These are phyloP conservation scores for Pseudogymnoascus sp. DNA, from an alignment of 2,329 filamentous ascomycete species.

Conservation along the genomic window DNA sequence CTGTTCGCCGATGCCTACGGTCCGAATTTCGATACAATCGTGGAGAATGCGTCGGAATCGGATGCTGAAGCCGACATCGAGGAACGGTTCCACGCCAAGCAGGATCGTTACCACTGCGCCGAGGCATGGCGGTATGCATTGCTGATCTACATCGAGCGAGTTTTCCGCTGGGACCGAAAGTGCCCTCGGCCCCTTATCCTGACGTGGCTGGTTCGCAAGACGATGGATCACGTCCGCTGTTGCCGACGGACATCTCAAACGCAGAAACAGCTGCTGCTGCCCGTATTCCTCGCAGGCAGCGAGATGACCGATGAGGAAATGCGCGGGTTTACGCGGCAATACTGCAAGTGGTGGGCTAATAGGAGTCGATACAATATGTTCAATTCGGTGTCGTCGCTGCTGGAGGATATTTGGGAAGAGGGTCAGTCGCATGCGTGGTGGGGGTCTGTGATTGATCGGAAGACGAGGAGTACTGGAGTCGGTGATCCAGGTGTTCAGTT, in stretches of 20 bases:
- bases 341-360: constrained; percentile 27
- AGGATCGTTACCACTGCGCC: constrained; percentile 28
- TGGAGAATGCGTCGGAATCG: not conserved
- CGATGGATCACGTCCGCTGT: constrained; percentile 25
- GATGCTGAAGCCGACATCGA: constrained; percentile 12
- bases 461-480: constrained; percentile 4
- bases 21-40: constrained; percentile 1
- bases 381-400: constrained; percentile 14
- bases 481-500: not conserved
- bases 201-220: constrained; percentile 22
- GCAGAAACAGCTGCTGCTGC: constrained; percentile 31
- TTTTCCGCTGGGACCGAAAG: constrained; percentile 21
- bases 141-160: constrained; percentile 27
- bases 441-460: constrained; percentile 19
- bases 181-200: constrained; percentile 15
- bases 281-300: constrained; percentile 29
- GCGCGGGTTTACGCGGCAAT: constrained; percentile 21
- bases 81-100: constrained; percentile 5
- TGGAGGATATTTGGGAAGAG: constrained; percentile 18
- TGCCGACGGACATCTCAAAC: constrained; percentile 24
- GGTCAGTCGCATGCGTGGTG: constrained; percentile 15
- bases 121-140: constrained; percentile 29
- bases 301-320: constrained; percentile 23
- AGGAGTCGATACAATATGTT: constrained; percentile 29
- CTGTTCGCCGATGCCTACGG: not conserved